phyloP scores from a whole-genome alignment of 306 rosid genomes.

The Castanea crenata region DNA sequence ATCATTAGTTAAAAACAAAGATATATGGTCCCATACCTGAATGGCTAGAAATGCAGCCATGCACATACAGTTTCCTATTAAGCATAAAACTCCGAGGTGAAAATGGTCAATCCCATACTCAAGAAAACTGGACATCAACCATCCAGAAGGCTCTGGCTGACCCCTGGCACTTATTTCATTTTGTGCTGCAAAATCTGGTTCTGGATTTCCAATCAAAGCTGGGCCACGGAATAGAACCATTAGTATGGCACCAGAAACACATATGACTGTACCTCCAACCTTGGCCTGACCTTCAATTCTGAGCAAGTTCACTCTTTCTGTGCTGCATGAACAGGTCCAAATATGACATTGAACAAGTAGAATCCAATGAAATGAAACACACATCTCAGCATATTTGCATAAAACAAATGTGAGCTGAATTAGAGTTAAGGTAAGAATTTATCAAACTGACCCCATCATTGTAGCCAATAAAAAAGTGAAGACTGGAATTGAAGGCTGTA shows the following conservation, averaged over 20 bases:
- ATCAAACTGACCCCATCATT: slow-evolving; percentile 80
- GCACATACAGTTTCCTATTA: slow-evolving; percentile 91
- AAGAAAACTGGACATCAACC: slow-evolving; percentile 58
- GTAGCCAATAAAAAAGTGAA: slow-evolving; percentile 76
- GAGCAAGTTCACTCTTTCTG: slow-evolving; percentile 83
- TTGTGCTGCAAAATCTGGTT: slow-evolving; percentile 23
- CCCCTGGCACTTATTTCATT: slow-evolving; percentile 73
- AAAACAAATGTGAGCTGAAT: neutral
- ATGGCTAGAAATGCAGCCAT: slow-evolving; percentile 88
- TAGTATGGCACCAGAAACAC: slow-evolving; percentile 83
- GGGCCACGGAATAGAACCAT: slow-evolving; percentile 88
- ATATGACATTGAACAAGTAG: slow-evolving; percentile 28
- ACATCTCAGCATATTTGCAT: slow-evolving; percentile 9
- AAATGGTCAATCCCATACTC: slow-evolving; percentile 61
- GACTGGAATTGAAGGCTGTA: slow-evolving; percentile 91
- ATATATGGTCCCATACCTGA: slow-evolving; percentile 53
- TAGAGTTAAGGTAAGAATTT: neutral
- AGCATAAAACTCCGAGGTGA: slow-evolving; percentile 82
- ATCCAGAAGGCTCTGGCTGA: slow-evolving; percentile 83
- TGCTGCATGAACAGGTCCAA: slow-evolving; percentile 62
- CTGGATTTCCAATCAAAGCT: slow-evolving; percentile 53
- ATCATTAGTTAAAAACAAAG: neutral
- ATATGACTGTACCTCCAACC: slow-evolving; percentile 73
- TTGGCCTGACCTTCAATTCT: slow-evolving; percentile 78
- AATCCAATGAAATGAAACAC: neutral